Base-by-base conservation (phyloP, 305 asterid species). In the Withania somnifera region DNA sequence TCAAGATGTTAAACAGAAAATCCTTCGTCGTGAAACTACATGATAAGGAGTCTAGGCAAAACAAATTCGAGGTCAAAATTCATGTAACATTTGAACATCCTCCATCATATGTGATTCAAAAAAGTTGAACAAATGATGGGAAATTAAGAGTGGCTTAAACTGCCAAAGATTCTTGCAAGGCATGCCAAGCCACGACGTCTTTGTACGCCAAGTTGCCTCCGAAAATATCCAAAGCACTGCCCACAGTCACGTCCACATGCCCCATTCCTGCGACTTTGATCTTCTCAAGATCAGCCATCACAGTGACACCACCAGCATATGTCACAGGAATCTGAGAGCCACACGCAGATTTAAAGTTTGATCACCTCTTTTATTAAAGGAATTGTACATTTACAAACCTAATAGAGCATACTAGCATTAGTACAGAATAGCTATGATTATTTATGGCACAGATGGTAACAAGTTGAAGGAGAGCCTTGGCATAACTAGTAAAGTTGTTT, bases 181-280 rank as follows among this genome's bases (percentile, higher is more conserved):
- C 81, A 83, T 96, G 98, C 98, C 99, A 96, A 84, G 88, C 82
- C 84, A 96, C 98, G 2, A 96, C 95, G 80, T 93, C 97, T 93
- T 86, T 88, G 89, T 94, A 96, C 24, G 95, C 85, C 87, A 96
- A 80, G 81, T 87, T 90, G 78, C 99, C 99, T 34, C 99, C 99
- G 84, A 96, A 96, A 57, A 94, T 93, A 76, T 96, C 98, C 87
- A 96, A 89, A 24, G 99, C 97, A 82, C 99, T 94, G 82, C 99
- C 99, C 36, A 96, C 97, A 1, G 98, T 96, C 81, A 91, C 98
- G 85, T 96, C 98, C 60, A 94, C 98, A 26, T 89, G 91, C 50
- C 94, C 97, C 86, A 84, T 86, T 78, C 98, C 99, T 24, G 99
- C 94, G 30, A 81, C 57, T 89, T 90, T 91, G 71, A 94, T 94